Evolutionary conservation across 2,329 filamentous ascomycete species (phyloP).

Genomic region (Meredithiella fracta): DNA sequence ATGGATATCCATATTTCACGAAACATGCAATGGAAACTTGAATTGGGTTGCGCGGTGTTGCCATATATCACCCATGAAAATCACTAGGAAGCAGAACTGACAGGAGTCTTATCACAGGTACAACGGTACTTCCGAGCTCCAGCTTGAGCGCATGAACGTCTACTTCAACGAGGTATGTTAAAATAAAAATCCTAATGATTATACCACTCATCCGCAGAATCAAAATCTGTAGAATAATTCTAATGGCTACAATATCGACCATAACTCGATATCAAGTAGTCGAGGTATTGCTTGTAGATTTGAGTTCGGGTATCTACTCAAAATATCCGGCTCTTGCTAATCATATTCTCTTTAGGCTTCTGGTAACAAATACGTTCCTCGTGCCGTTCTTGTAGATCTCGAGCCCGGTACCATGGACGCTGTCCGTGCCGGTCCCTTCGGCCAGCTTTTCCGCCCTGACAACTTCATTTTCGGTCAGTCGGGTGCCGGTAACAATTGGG

Average conservation of each 20-base stretch:
- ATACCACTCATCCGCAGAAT: too few relatives aligned
- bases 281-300: neutral
- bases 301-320: neutral
- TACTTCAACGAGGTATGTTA: slow-evolving; percentile 68
- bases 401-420: slow-evolving; percentile 99
- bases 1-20: neutral
- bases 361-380: slow-evolving; percentile 97
- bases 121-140: slow-evolving; percentile 95
- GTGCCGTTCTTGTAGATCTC: slow-evolving; percentile 97
- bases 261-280: too few relatives aligned
- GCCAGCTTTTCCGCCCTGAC: slow-evolving; percentile 97
- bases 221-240: too few relatives aligned
- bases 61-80: neutral
- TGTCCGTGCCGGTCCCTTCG: slow-evolving; percentile 93
- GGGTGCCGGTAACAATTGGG: slow-evolving; percentile 99
- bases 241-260: too few relatives aligned
- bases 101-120: slow-evolving; percentile 42
- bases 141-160: slow-evolving; percentile 99
- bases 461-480: slow-evolving; percentile 99
- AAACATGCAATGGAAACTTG: neutral
- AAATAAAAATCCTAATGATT: neutral
- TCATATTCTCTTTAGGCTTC: slow-evolving; percentile 46
- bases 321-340: neutral
- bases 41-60: neutral
- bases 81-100: neutral